Percentiles rank a stretch among this genome's conserved stretches.
Evolutionary conservation across 345 rosid genomes (phyloP).

Genomic region (Gossypium ekmanianum): DNA sequence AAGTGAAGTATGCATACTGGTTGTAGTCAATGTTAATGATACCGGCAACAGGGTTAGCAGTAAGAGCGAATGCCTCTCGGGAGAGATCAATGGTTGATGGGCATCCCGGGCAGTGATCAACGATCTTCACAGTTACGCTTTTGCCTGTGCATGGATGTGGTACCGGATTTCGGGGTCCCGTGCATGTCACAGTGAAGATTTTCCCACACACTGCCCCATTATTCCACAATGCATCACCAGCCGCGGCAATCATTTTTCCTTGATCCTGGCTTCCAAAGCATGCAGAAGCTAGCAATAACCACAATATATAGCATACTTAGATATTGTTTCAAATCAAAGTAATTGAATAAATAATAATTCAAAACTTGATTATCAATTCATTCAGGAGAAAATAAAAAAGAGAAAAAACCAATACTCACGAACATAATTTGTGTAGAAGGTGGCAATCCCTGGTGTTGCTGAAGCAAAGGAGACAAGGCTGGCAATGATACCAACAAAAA

Average conservation of each 20-base stretch:
- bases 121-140: constrained; percentile 21
- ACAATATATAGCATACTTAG: neutral
- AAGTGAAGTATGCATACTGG: constrained; percentile 18
- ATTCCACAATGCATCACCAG: constrained; percentile 24
- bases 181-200: constrained; percentile 14
- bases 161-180: constrained; percentile 10
- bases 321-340: neutral
- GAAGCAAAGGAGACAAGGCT: constrained; percentile 14
- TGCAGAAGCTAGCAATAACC: constrained; percentile 18
- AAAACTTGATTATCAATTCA: neutral
- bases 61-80: constrained; percentile 28
- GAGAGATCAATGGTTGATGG: constrained; percentile 30
- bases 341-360: neutral
- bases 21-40: constrained; percentile 25
- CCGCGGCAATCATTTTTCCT: constrained; percentile 26
- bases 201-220: constrained; percentile 21
- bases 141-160: constrained; percentile 22
- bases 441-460: constrained; percentile 23
- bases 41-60: constrained; percentile 25
- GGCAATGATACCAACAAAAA: neutral
- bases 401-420: constrained; percentile 16
- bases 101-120: constrained; percentile 28
- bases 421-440: constrained; percentile 12
- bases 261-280: constrained; percentile 6
- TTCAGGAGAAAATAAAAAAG: neutral